Percentiles rank a stretch among this genome's conserved stretches.
Evolutionary conservation across 1,139 yeast species (phyloP).

Genomic region (Taphrina flavorubra): DNA sequence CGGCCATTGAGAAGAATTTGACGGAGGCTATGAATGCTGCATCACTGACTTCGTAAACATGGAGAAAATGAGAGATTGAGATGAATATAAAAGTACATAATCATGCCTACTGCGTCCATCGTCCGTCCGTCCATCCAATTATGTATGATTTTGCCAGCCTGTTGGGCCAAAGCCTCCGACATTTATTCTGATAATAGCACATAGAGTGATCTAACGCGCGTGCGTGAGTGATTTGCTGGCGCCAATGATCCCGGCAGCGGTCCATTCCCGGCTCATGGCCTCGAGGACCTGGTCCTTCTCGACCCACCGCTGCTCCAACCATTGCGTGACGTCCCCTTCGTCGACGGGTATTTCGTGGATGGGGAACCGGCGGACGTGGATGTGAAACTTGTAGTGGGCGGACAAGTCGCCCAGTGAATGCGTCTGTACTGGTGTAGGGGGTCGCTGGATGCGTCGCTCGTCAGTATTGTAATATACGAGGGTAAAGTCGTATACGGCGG

Average conservation of each 20-base stretch:
- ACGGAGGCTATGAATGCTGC: constrained; percentile 47
- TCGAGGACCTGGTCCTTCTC: constrained; percentile 46
- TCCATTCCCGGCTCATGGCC: constrained; percentile 28
- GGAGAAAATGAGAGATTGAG: not conserved
- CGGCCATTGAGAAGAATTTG: constrained; percentile 50
- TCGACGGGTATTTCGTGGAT: constrained; percentile 50
- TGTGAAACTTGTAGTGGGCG: constrained; percentile 55
- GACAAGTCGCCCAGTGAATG: constrained; percentile 55
- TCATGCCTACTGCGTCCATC: not conserved
- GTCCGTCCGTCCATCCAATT: not conserved
- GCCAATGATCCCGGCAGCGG: constrained; percentile 20
- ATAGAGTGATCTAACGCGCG: not conserved
- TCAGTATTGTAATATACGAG: constrained; percentile 54
- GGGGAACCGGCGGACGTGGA: constrained; percentile 60
- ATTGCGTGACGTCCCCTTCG: constrained; percentile 46
- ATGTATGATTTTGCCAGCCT: no score
- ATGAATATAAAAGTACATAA: not conserved
- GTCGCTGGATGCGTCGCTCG: constrained; percentile 53
- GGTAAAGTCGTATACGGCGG: constrained; percentile 56
- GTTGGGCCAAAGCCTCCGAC: not conserved
- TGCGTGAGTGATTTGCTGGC: constrained; percentile 5
- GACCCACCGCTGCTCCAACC: constrained; percentile 49
- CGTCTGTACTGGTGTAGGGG: constrained; percentile 65
- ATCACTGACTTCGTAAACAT: constrained; percentile 1
- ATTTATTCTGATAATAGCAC: no score